Evolutionary conservation across 192 early-diverging fungal genomes (phyloP).

Genomic region (Rhizoclosmatium globosum): DNA sequence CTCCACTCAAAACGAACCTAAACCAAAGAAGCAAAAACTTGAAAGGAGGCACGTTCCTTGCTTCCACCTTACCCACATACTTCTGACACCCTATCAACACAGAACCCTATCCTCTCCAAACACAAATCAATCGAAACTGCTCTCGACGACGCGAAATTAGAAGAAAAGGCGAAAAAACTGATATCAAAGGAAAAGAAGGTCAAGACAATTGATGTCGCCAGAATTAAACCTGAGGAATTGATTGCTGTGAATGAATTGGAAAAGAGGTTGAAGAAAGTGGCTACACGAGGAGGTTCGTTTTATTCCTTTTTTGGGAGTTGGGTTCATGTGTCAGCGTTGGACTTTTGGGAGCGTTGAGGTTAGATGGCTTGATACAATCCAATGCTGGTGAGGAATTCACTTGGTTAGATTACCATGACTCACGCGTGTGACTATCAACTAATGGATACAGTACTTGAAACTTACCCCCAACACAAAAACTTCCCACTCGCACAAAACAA

Average conservation of each 20-base stretch:
- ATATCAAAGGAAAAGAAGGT: conserved; percentile 76
- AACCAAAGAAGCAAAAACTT: background rate
- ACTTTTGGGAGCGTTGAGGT: no score
- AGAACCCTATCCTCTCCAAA: conserved; percentile 83
- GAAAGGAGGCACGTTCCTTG: background rate
- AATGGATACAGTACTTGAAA: background rate
- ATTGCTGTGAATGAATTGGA: conserved; percentile 85
- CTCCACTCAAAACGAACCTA: background rate
- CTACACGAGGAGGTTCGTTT: conserved; percentile 83
- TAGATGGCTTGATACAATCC: no score
- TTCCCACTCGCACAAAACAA: background rate
- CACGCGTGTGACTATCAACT: no score
- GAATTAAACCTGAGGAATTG: conserved; percentile 72
- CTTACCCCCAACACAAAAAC: background rate
- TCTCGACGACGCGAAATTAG: conserved; percentile 85
- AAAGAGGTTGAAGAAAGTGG: conserved; percentile 87
- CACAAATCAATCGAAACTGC: conserved; percentile 82
- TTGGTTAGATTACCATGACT: no score
- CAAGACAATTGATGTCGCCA: conserved; percentile 66
- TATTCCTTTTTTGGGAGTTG: conserved; percentile 1
- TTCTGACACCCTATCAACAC: no score
- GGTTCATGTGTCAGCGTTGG: no score
- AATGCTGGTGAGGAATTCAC: no score
- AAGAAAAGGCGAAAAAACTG: conserved; percentile 81
- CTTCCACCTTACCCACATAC: no score